These are phyloP conservation scores for Schizonepeta tenuifolia DNA, from an alignment of 257 asterid genomes.

Conservation along the genomic window DNA sequence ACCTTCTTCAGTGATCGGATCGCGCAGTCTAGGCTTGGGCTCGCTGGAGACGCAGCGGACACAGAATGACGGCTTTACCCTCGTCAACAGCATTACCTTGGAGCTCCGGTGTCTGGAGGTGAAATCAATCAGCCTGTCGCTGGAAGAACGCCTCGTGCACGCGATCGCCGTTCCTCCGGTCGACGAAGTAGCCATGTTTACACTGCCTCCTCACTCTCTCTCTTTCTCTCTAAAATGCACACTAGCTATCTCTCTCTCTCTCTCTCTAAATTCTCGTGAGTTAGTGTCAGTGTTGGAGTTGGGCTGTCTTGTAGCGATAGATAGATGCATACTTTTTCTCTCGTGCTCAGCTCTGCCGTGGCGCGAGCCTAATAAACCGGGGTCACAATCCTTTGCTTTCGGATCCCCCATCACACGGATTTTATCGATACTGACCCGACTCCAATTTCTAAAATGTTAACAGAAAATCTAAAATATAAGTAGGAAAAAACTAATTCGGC, in stretches of 20 bases:
- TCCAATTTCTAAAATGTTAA: neutral
- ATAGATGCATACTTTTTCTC: neutral
- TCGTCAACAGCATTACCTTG: slow-evolving; percentile 40
- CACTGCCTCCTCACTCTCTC: slow-evolving; percentile 13
- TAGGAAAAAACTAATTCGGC: too few relatives aligned
- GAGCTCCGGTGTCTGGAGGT: slow-evolving; percentile 44
- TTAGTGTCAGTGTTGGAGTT: slow-evolving; percentile 26
- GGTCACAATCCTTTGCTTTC: neutral
- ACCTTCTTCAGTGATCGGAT: slow-evolving; percentile 53
- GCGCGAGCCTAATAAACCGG: neutral
- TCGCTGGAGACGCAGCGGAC: slow-evolving; percentile 56
- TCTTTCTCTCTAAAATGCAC: neutral
- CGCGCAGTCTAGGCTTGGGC: slow-evolving; percentile 47
- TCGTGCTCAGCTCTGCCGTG: neutral
- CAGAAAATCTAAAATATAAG: neutral
- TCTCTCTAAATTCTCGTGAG: slow-evolving; percentile 1
- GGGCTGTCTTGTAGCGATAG: slow-evolving; percentile 28
- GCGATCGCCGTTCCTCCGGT: slow-evolving; percentile 38
- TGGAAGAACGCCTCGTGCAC: slow-evolving; percentile 40
- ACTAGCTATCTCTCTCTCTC: neutral
- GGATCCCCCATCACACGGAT: neutral
- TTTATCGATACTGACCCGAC: neutral
- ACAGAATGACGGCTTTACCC: slow-evolving; percentile 48
- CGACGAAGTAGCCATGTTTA: slow-evolving; percentile 58
- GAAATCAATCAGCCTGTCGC: slow-evolving; percentile 48